These are phyloP conservation scores for Coemansia sp. DNA, from an alignment of 192 early-diverging fungal genomes.

Conservation along the genomic window DNA sequence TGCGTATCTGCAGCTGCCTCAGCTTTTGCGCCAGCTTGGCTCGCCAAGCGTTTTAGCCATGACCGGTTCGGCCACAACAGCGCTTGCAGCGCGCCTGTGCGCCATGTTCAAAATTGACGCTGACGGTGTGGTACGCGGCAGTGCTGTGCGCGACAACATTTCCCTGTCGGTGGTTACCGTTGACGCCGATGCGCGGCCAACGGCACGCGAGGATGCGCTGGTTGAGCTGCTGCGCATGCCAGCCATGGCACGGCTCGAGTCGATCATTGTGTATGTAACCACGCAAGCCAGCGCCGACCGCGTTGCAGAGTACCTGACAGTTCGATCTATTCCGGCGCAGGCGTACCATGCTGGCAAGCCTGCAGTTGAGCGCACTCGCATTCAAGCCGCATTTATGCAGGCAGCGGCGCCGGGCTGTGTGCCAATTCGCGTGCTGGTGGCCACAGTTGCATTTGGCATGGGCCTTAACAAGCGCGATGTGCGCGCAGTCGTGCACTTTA, in stretches of 20 bases:
- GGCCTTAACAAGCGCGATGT: constrained; percentile 72
- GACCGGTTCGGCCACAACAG: constrained; percentile 71
- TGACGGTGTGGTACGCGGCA: constrained; percentile 56
- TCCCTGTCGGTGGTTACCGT: constrained; percentile 57
- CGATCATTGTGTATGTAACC: constrained; percentile 69
- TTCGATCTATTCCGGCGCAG: constrained; percentile 65
- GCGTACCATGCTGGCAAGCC: constrained; percentile 77
- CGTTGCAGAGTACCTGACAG: constrained; percentile 66
- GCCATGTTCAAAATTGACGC: constrained; percentile 61
- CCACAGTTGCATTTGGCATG: constrained; percentile 77
- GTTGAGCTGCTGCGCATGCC: constrained; percentile 57
- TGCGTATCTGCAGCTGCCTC: constrained; percentile 62
- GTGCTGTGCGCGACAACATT: constrained; percentile 63
- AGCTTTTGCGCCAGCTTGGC: constrained; percentile 54
- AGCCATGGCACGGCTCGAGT: constrained; percentile 53
- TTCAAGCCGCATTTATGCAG: constrained; percentile 70
- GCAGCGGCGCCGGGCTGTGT: constrained; percentile 2
- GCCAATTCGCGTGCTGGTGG: constrained; percentile 64
- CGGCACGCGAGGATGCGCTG: constrained; percentile 57
- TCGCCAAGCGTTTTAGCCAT: constrained; percentile 62
- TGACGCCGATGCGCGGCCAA: constrained; percentile 27
- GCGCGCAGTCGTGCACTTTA: constrained; percentile 72
- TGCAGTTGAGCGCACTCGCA: constrained; percentile 56
- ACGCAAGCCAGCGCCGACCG: constrained; percentile 67
- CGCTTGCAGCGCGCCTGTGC: constrained; percentile 55